phyloP scores from a whole-genome alignment of 345 rosid genomes.

The Salix purpurea region DNA sequence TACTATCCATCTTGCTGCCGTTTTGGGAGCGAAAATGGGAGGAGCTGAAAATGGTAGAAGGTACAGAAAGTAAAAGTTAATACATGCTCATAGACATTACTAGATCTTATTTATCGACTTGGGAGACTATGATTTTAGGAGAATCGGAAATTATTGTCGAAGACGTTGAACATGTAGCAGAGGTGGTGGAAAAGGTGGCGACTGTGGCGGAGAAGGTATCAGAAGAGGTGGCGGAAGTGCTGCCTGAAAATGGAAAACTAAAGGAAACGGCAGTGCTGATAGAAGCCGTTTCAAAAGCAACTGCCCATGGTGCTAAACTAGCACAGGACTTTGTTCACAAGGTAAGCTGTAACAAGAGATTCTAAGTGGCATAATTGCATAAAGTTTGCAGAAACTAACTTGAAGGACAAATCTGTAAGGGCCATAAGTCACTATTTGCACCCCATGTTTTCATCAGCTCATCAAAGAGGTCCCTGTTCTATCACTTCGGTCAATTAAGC shows the following conservation, averaged over 20 bases:
- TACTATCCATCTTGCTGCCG: constrained; percentile 42
- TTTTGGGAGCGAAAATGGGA: constrained; percentile 49
- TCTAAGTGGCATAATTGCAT: background rate
- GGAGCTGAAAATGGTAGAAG: constrained; percentile 45
- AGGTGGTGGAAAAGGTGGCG: constrained; percentile 37
- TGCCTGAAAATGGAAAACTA: constrained; percentile 49
- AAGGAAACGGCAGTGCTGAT: constrained; percentile 50
- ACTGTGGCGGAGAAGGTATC: constrained; percentile 21
- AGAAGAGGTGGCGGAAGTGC: constrained; percentile 27
- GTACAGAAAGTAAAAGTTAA: constrained; percentile 15
- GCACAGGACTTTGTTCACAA: constrained; percentile 47
- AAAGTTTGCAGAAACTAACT: background rate
- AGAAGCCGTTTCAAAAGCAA: constrained; percentile 50
- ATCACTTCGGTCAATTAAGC: too few relatives aligned
- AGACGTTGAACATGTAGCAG: constrained; percentile 47
- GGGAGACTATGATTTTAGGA: background rate
- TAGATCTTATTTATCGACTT: background rate
- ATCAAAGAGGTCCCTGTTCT: too few relatives aligned
- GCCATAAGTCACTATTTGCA: background rate
- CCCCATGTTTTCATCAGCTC: background rate
- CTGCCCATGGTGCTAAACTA: constrained; percentile 58
- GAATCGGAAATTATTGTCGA: constrained; percentile 42
- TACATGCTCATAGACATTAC: background rate
- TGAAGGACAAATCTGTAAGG: background rate
- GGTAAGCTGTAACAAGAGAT: constrained; percentile 28